phyloP scores from a whole-genome alignment of 179 eudicot species.

The Beta corolliflora region DNA sequence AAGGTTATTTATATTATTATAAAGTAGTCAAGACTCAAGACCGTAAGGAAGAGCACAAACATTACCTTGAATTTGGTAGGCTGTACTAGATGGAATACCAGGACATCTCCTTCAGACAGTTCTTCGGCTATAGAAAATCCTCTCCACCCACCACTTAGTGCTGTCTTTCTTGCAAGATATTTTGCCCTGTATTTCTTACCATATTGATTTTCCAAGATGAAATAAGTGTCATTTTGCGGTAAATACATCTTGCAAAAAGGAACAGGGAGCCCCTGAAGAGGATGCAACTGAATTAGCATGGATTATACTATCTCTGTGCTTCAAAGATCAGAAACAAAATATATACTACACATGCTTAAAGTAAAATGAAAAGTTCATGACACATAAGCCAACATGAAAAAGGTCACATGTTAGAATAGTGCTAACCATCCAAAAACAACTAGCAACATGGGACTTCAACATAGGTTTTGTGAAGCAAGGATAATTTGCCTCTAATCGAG shows the following conservation, averaged over 20 bases:
- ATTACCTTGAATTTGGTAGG: slow-evolving; percentile 58
- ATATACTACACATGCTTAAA: neutral
- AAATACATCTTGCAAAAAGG: slow-evolving; percentile 52
- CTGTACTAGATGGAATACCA: slow-evolving; percentile 53
- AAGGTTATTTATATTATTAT: neutral
- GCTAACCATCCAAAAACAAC: slow-evolving; percentile 32
- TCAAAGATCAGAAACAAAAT: neutral
- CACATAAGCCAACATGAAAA: neutral
- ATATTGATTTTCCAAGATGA: slow-evolving; percentile 50
- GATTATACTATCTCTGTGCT: neutral
- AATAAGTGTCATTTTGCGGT: slow-evolving; percentile 39
- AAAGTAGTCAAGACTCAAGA: neutral
- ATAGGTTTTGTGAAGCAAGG: slow-evolving; percentile 25
- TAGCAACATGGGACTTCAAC: slow-evolving; percentile 26
- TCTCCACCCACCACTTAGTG: slow-evolving; percentile 72
- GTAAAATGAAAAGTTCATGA: neutral
- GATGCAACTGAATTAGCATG: neutral
- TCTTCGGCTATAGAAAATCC: slow-evolving; percentile 50
- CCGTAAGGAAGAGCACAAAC: neutral
- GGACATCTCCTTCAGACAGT: slow-evolving; percentile 58
- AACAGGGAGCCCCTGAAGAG: slow-evolving; percentile 52
- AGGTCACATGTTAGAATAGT: slow-evolving; percentile 1
- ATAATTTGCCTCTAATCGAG: slow-evolving; percentile 11
- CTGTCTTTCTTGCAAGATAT: slow-evolving; percentile 45
- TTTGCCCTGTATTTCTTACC: slow-evolving; percentile 42